Evolutionary conservation across 805 yeast species (phyloP), one percentile per base, ranked within the genome.

Genomic region (Hyphopichia homilentoma): DNA sequence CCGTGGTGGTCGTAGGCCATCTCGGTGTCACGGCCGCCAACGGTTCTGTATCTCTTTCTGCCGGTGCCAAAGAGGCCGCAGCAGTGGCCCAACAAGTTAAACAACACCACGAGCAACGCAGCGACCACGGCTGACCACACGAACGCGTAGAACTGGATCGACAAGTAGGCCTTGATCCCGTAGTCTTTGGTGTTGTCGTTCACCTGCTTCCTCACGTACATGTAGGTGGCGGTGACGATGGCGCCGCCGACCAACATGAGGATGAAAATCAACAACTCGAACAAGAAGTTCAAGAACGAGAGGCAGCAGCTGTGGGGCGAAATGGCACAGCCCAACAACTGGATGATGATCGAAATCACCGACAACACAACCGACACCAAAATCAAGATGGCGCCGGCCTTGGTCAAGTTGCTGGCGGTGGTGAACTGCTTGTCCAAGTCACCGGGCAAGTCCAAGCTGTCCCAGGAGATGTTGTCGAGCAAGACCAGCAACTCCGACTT

Each of bases 41-140:
- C 41, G 3, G 43, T 24, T 43, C 54, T 53, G 40, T 51, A 59
- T 30, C 45, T 52, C 28, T 38, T 50, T 34, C 58, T 52, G n/a
- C 57, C 53, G 3, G 58, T 47, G 22, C 56, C 53, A 38, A 58
- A 63, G 22, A 61, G 45, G 11, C 71, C 71, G 34, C 64, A 59
- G 40, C 68, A 64, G 42, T 65, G 68, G 11, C 71, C 73, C 26
- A 66, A 45, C 21, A 59, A 49, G 33, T 58, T 54, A 40, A 65
- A 47, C 12, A 60, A 24, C 13, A 54, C 35, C 18, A 61, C 48
- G 7, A 61, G 36, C n/a, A 57, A 43, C 7, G 61, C 52, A 5
- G 77, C 76, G 11, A 55, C 80, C 2, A 68, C 72, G 1, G 79
- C 69, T 9, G 76, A 77, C 93, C 90, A 84, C 6, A 77, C 59